Percentiles rank a stretch among this genome's conserved stretches.
Evolutionary conservation across 306 rosid species (phyloP).

Genomic region (Castanea sativa): DNA sequence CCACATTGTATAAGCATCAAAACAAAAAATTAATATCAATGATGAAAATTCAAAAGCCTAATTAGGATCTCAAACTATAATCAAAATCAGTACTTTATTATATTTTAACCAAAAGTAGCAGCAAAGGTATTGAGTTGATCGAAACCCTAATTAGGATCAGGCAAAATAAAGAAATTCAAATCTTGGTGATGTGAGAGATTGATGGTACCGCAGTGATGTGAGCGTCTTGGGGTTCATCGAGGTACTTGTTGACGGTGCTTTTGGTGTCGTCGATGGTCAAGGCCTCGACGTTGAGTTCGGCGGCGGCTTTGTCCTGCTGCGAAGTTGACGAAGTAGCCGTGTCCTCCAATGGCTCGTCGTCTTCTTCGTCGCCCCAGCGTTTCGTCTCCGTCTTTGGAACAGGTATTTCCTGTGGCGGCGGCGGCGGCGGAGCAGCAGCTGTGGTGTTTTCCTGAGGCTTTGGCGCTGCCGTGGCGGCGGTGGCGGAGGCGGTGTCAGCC

Average conservation of each 20-base stretch:
- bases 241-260: slow-evolving; percentile 22
- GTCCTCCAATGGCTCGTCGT: slow-evolving; percentile 41
- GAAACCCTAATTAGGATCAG: background rate
- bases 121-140: background rate
- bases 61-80: background rate
- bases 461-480: too few relatives aligned
- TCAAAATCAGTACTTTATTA: background rate
- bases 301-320: background rate
- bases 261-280: slow-evolving; percentile 48
- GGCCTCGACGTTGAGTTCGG: slow-evolving; percentile 35
- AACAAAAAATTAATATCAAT: too few relatives aligned
- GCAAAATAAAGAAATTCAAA: too few relatives aligned
- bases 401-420: background rate
- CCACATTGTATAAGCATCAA: too few relatives aligned
- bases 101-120: background rate
- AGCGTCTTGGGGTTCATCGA: slow-evolving; percentile 85
- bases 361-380: slow-evolving; percentile 67
- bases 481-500: too few relatives aligned
- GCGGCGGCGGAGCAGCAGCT: background rate
- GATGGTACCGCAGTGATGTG: slow-evolving; percentile 59
- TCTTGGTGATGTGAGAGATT: background rate
- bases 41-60: too few relatives aligned
- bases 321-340: slow-evolving; percentile 21
- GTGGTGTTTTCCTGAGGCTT: too few relatives aligned
- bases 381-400: slow-evolving; percentile 9